Base-by-base conservation (phyloP, 1,139 yeast genomes). In the Oligophagozyma castellii region DNA sequence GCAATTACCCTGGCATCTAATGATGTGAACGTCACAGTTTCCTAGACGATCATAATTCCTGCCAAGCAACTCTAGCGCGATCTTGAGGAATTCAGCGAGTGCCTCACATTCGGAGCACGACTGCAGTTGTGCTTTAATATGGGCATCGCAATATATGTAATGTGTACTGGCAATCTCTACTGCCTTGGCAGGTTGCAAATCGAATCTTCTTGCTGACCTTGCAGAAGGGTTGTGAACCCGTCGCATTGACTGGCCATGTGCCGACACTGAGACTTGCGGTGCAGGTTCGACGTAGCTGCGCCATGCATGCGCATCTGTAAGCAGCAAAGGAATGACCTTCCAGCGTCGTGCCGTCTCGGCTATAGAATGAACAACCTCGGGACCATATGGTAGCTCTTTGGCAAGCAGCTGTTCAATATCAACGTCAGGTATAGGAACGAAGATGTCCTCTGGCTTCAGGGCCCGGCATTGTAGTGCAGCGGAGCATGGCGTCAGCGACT, bases 131-230 rank as follows among this genome's bases (percentile, higher is more conserved):
- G 20, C 8, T n/a, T n/a, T n/a, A 7, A 18, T 7, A 10, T 10
- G 20, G 7, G 7, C 10, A 18, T 46, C 33, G 27, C 57, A 51
- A 31, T 52, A 52, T 4, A 51, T 24, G 2, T 49, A 36, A 11
- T 42, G 35, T 12, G 37, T 39, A 6, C 43, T 32, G 4, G 53
- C 40, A 26, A 51, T 26, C 29, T 51, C 51, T 3, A 52, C 24
- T 35, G 42, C 43, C 26, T 48, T 48, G 5, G 54, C 40, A 12
- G 47, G 38, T 33, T 52, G 57, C 16, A 52, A 33, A 33, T 52
- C 56, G 31, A 52, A 52, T 22, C 56, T 41, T 27, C 57, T n/a
- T n/a, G n/a, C n/a, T n/a, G n/a, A n/a, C n/a, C n/a, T n/a, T n/a
- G 41, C 25, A 48, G 51, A 14, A 46, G 38, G 14, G 35, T 23